Base-by-base conservation (phyloP, 1,284 basidiomycete species). In the Neonothopanus nambi region DNA sequence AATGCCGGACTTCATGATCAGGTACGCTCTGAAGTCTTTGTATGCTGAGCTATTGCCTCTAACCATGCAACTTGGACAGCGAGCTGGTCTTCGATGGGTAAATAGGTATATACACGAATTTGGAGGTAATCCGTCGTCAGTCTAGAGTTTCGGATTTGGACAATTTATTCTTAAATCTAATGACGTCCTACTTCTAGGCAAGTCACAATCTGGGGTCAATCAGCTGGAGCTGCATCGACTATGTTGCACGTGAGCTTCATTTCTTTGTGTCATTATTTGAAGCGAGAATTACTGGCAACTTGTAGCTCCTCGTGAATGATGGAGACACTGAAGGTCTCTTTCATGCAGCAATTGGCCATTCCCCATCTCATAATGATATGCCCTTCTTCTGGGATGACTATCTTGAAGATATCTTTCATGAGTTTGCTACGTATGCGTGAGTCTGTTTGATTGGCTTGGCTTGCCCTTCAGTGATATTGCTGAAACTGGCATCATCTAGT, bases 1-100 rank as follows among this genome's bases (percentile, higher is more conserved):
- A 74, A 75, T 51, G 70, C 64, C 20, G 73, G 73, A 3, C 61
- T 74, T 11, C 58, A 71, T 6, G 73, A 74, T 59, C 73, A 74
- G 60, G 71, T 69, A 52, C 40, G 54, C 35, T 33, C 43, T 42
- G 5, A 8, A 18, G 24, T 24, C n/a, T 15, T 4, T 5, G 18
- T 38, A 20, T 28, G 20, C 11, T 24, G 6, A 17, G 43, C 17
- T 51, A n/a, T 20, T 49, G 41, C 20, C 11, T 18, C n/a, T n/a
- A n/a, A n/a, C n/a, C n/a, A n/a, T n/a, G n/a, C n/a, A n/a, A n/a
- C n/a, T n/a, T 11, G 7, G 12, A 21, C 45, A 75, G 71, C 65
- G 70, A 18, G 65, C 69, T 7, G 72, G 67, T 15, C 62, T 76
- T 7, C 59, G 60, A n/a, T 61, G 59, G 59, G 30, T 61, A 11